Conservation (phyloP, 495 filamentous ascomycete genomes). For the Penicillium odoratum region DNA sequence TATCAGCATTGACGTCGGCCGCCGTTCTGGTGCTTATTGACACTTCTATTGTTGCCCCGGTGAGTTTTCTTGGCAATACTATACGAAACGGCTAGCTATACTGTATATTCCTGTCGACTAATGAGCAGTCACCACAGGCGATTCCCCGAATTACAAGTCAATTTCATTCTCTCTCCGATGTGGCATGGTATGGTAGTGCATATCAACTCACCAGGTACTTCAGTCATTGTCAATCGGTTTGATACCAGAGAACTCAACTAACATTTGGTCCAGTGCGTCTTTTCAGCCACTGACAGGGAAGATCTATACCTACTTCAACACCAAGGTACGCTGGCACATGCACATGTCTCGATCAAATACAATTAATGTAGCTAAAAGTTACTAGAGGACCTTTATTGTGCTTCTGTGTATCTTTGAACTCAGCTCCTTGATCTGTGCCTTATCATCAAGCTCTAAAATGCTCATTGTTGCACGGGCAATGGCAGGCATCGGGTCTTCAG, state of each 20-base stretch:
- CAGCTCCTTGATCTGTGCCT: conserved; percentile 42
- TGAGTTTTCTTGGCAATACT: conserved; percentile 4
- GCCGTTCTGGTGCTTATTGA: conserved; percentile 18
- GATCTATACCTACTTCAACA: conserved; percentile 42
- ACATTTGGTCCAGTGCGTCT: conserved; percentile 25
- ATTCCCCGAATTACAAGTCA: conserved; percentile 42
- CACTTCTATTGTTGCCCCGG: conserved; percentile 19
- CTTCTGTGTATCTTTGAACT: conserved; percentile 44
- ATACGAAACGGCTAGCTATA: not conserved
- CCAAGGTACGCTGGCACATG: conserved; percentile 31
- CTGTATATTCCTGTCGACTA: not conserved
- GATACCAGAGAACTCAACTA: not conserved
- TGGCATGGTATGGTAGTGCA: conserved; percentile 49
- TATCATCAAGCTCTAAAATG: conserved; percentile 41
- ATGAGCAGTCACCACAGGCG: conserved; percentile 20
- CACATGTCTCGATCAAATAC: not conserved
- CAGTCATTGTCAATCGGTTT: not conserved
- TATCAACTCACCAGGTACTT: conserved; percentile 41
- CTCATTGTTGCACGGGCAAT: conserved; percentile 50
- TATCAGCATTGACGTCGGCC: conserved; percentile 14
- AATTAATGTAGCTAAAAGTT: not conserved
- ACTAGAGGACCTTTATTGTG: conserved; percentile 32
- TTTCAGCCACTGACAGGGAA: conserved; percentile 49
- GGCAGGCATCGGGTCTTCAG: conserved; percentile 42
- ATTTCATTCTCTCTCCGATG: conserved; percentile 41